A percentile compares a stretch with the other conserved stretches of the same genome.
These are phyloP conservation scores for Clitopilus passeckerianus DNA, from an alignment of 768 basidiomycete genomes.

Conservation along the genomic window DNA sequence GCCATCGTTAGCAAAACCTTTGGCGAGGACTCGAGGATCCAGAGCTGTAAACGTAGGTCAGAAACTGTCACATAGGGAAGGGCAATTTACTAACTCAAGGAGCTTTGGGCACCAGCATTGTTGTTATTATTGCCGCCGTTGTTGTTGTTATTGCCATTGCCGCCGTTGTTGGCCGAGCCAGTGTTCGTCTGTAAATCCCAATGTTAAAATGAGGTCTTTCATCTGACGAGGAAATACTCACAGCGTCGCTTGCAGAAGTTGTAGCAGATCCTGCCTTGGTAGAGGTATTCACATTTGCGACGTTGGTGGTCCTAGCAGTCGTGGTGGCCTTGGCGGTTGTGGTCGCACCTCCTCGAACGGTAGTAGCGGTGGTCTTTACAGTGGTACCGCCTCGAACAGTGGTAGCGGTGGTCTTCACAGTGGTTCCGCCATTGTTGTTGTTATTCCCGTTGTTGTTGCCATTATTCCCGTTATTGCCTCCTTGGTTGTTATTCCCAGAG, in stretches of 20 bases:
- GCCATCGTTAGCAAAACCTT: conserved; percentile 21
- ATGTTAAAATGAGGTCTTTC: background rate
- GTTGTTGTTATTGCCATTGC: conserved; percentile 3
- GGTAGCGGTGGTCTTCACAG: background rate
- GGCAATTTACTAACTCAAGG: conserved; percentile 22
- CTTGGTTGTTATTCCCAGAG: conserved; percentile 6
- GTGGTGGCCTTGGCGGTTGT: conserved; percentile 2
- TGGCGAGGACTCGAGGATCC: conserved; percentile 20
- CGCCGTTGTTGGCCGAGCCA: background rate
- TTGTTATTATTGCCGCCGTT: conserved; percentile 13
- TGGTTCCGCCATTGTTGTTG: conserved; percentile 6
- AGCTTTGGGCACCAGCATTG: conserved; percentile 29
- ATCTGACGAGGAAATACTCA: background rate
- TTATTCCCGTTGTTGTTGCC: background rate
- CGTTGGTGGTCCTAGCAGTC: conserved; percentile 1
- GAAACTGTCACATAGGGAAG: background rate
- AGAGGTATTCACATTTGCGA: background rate
- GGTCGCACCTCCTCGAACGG: background rate
- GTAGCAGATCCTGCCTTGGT: conserved; percentile 2
- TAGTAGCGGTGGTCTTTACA: background rate
- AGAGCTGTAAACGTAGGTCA: conserved; percentile 11
- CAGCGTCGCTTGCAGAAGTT: background rate
- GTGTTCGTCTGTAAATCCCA: background rate
- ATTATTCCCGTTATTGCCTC: conserved; percentile 1
- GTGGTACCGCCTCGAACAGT: background rate